Conservation (phyloP, 768 basidiomycete species). For the Tricholoma flavovirens region DNA sequence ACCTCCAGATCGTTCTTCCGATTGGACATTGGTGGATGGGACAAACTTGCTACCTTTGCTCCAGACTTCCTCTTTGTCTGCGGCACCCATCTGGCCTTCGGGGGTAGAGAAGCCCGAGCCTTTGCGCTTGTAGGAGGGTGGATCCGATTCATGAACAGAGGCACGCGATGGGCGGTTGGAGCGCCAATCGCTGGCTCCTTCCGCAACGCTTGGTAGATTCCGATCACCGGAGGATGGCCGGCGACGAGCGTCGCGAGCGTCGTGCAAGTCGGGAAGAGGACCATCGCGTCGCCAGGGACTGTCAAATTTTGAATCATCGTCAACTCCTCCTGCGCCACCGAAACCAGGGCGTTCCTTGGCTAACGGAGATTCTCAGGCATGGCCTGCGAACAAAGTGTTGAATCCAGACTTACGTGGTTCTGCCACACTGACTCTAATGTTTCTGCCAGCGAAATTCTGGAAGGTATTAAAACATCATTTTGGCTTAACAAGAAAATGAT, state of each 20-base stretch:
- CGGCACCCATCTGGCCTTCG: slow-evolving; percentile 40
- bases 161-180: slow-evolving; percentile 43
- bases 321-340: slow-evolving; percentile 32
- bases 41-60: slow-evolving; percentile 70
- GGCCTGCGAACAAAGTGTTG: background rate
- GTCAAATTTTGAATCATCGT: slow-evolving; percentile 79
- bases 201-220: slow-evolving; percentile 46
- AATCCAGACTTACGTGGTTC: slow-evolving; percentile 76
- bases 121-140: slow-evolving; percentile 46
- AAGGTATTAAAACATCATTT: slow-evolving; percentile 4
- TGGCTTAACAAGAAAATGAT: background rate
- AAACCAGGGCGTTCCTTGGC: slow-evolving; percentile 72
- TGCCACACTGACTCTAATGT: slow-evolving; percentile 87
- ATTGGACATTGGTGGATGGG: slow-evolving; percentile 35
- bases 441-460: slow-evolving; percentile 71
- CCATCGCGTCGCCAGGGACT: slow-evolving; percentile 84
- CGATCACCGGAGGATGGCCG: slow-evolving; percentile 47
- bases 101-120: slow-evolving; percentile 49
- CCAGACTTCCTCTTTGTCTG: slow-evolving; percentile 81
- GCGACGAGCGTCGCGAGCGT: slow-evolving; percentile 58
- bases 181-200: slow-evolving; percentile 67
- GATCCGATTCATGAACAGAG: slow-evolving; percentile 39
- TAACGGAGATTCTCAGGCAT: slow-evolving; percentile 24
- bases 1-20: slow-evolving; percentile 42
- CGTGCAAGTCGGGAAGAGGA: slow-evolving; percentile 66